A percentile compares a stretch with the other conserved stretches of the same genome.
Evolutionary conservation across 1,139 yeast species (phyloP).

Genomic region (Scheffersomyces insectosa): DNA sequence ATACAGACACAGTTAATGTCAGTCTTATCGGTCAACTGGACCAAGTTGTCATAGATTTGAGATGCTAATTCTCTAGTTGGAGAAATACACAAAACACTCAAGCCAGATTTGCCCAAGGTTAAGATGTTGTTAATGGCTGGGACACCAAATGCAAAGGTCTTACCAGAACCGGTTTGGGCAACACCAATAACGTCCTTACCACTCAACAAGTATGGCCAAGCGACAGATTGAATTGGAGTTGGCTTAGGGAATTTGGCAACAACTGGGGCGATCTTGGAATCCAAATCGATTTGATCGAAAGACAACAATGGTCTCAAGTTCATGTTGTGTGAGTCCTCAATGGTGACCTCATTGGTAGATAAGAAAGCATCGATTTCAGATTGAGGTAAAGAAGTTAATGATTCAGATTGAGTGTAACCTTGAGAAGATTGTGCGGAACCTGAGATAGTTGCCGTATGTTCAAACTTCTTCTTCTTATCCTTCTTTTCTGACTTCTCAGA

Average conservation of each 20-base stretch:
- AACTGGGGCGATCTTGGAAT: slow-evolving; percentile 54
- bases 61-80: slow-evolving; percentile 98
- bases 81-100: slow-evolving; percentile 81
- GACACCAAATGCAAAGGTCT: slow-evolving; percentile 95
- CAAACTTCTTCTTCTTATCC: slow-evolving; percentile 10
- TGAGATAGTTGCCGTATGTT: slow-evolving; percentile 10
- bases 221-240: slow-evolving; percentile 94
- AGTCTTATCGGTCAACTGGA: slow-evolving; percentile 60
- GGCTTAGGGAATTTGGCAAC: slow-evolving; percentile 80
- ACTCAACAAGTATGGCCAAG: slow-evolving; percentile 89
- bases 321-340: slow-evolving; percentile 64
- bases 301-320: slow-evolving; percentile 68
- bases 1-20: slow-evolving; percentile 77
- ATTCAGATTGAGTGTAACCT: slow-evolving; percentile 31
- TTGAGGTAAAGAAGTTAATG: slow-evolving; percentile 41
- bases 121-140: slow-evolving; percentile 85
- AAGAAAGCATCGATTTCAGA: slow-evolving; percentile 63
- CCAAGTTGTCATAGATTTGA: slow-evolving; percentile 86
- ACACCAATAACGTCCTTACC: slow-evolving; percentile 93
- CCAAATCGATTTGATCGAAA: slow-evolving; percentile 63
- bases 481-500: slow-evolving; percentile 4
- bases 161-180: slow-evolving; percentile 98
- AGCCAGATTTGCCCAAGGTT: slow-evolving; percentile 46
- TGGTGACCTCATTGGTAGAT: slow-evolving; percentile 70
- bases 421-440: slow-evolving; percentile 12